A percentile compares a stretch with the other conserved stretches of the same genome.
These are phyloP conservation scores for Blastocystis sp. DNA, from an alignment of 352 stramenopile species.

Conservation along the genomic window DNA sequence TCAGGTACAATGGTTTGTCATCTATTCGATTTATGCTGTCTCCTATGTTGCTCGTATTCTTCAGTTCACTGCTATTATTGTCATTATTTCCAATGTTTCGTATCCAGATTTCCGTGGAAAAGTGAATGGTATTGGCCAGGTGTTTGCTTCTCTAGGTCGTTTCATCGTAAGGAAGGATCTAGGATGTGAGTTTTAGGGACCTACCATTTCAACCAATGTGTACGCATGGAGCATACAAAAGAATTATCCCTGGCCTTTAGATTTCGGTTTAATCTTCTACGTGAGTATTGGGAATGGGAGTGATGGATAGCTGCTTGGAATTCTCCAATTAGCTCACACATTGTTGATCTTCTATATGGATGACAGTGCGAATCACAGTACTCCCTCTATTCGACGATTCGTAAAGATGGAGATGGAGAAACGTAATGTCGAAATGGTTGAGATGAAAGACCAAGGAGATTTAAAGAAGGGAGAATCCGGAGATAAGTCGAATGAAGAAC, in stretches of 20 bases:
- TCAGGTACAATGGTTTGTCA: constrained; percentile 38
- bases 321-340: constrained; percentile 6
- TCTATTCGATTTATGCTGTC: constrained; percentile 7
- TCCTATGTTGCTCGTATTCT: constrained; percentile 9
- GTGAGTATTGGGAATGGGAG: background rate
- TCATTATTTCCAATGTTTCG: constrained; percentile 49
- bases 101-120: constrained; percentile 57
- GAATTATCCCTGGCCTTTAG: constrained; percentile 21
- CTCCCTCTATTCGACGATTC: constrained; percentile 12
- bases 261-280: constrained; percentile 53
- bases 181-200: constrained; percentile 18
- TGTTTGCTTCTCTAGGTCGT: constrained; percentile 40
- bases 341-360: constrained; percentile 3
- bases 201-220: constrained; percentile 53
- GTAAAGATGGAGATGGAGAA: constrained; percentile 17
- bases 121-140: constrained; percentile 60
- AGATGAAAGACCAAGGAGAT: background rate
- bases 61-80: constrained; percentile 51
- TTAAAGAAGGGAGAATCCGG: background rate
- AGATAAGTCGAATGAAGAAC: background rate
- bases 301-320: constrained; percentile 31
- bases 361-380: constrained; percentile 22
- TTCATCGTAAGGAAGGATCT: constrained; percentile 10
- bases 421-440: background rate
- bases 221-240: constrained; percentile 31